Evolutionary conservation across 371 early-diverging fungal genomes (phyloP), one percentile per base, ranked within the genome.

Genomic region (Blakeslea trispora): DNA sequence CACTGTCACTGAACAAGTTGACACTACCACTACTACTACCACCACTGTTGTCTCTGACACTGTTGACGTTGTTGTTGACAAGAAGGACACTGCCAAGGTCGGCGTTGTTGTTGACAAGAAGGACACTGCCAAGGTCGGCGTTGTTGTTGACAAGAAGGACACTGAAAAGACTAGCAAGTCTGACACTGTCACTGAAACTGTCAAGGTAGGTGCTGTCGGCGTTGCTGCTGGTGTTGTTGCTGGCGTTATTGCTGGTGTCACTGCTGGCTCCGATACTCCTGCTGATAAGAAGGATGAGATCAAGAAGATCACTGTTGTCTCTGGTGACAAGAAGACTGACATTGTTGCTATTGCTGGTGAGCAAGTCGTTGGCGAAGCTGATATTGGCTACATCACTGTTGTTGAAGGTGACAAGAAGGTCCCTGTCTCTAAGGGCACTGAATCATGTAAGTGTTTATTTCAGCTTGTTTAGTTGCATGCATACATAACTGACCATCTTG

Each of bases 371-470:
- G 35, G 19, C 19, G 22, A 50, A 19, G 50, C 32, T 39, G 37
- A 45, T 11, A 15, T 45, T 15, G 23, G 37, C 14, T 37, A 13
- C 37, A 37, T 37, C 14, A 37, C 37, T 55, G 62, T 28, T 28
- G 28, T 81, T 17, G 84, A 83, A 35, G 68, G 84, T 55, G 85
- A 86, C 50, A 68, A 74, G 18, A 56, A 53, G 11, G 82, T 83
- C 47, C 72, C 81, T 1, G 69, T 77, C 28, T 74, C 87, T 15
- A 74, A 75, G 47, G 64, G 37, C 14, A 37, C 37, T 37, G 37
- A 37, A 37, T 37, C 37, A 37, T 37, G 37, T 37, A 37, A 37
- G 37, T 37, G 28, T 28, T 28, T 28, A 28, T 28, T 28, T 28
- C 28, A 28, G 28, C 28, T 28, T 28, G 7, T 28, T 28, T 28